Evolutionary conservation across 148 eudicot species (phyloP).

Genomic region (Rhododendron simsii): DNA sequence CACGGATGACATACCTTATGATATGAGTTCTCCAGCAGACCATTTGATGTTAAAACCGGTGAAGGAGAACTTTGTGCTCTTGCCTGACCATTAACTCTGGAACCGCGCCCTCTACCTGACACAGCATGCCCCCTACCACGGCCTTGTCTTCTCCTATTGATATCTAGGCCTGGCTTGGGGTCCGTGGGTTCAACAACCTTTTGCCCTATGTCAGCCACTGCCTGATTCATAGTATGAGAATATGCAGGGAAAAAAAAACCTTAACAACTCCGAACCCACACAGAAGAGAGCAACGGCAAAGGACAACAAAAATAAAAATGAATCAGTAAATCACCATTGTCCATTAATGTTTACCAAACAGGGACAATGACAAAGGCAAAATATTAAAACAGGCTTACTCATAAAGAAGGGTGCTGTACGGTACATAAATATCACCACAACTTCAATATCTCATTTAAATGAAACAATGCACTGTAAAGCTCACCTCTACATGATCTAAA

Average conservation of each 20-base stretch:
- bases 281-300: not conserved
- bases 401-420: not conserved
- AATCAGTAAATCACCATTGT: not conserved
- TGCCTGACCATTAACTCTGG: constrained; percentile 55
- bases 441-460: not conserved
- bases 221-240: constrained; percentile 29
- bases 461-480: not conserved
- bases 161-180: constrained; percentile 38
- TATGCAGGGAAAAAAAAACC: not conserved
- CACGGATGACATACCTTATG: constrained; percentile 40
- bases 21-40: constrained; percentile 55
- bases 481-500: constrained; percentile 60
- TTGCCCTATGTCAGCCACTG: constrained; percentile 47
- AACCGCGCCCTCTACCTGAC: constrained; percentile 74
- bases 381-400: not conserved
- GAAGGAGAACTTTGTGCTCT: constrained; percentile 40
- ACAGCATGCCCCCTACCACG: constrained; percentile 71
- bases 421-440: not conserved
- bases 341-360: not conserved
- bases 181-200: constrained; percentile 39
- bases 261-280: not conserved
- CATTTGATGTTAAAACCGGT: constrained; percentile 43
- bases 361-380: not conserved
- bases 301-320: not conserved
- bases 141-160: constrained; percentile 63